phyloP scores from a whole-genome alignment of 306 rosid species.

The Aeschynomene evenia region DNA sequence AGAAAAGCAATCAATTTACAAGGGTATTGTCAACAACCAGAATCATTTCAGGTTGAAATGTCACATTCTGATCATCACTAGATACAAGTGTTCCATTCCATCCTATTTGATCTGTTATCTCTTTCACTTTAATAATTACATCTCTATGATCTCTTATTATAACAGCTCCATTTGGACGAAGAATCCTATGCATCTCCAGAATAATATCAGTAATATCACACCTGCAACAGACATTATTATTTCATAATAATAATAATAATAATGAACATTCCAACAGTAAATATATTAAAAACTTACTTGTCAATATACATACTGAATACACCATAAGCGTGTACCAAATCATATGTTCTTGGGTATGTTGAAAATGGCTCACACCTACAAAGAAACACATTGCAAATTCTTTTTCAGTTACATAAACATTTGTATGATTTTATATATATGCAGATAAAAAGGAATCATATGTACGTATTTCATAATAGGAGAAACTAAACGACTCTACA shows the following conservation, averaged over 20 bases:
- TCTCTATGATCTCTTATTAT: slow-evolving; percentile 46
- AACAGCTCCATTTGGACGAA: slow-evolving; percentile 51
- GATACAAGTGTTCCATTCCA: slow-evolving; percentile 39
- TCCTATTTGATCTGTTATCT: slow-evolving; percentile 39
- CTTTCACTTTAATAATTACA: slow-evolving; percentile 43
- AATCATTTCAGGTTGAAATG: slow-evolving; percentile 35
- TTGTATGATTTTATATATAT: background rate
- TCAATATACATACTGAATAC: slow-evolving; percentile 48
- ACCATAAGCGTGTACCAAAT: slow-evolving; percentile 53
- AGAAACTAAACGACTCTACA: background rate
- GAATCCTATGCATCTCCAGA: slow-evolving; percentile 53
- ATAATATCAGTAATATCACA: slow-evolving; percentile 47
- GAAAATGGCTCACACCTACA: slow-evolving; percentile 68
- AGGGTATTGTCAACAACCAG: slow-evolving; percentile 33
- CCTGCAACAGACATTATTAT: slow-evolving; percentile 30
- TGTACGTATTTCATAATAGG: background rate
- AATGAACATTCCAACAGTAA: background rate
- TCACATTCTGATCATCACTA: slow-evolving; percentile 34
- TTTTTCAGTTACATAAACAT: background rate
- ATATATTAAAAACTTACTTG: slow-evolving; percentile 35
- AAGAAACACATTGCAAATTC: background rate
- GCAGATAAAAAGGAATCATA: background rate
- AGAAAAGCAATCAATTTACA: slow-evolving; percentile 6
- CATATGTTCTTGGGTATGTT: slow-evolving; percentile 59
- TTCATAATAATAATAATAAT: background rate